Percentiles rank a stretch among this genome's conserved stretches.
Evolutionary conservation across 1,284 basidiomycete genomes (phyloP).

Genomic region (Cryptococcus sp.): DNA sequence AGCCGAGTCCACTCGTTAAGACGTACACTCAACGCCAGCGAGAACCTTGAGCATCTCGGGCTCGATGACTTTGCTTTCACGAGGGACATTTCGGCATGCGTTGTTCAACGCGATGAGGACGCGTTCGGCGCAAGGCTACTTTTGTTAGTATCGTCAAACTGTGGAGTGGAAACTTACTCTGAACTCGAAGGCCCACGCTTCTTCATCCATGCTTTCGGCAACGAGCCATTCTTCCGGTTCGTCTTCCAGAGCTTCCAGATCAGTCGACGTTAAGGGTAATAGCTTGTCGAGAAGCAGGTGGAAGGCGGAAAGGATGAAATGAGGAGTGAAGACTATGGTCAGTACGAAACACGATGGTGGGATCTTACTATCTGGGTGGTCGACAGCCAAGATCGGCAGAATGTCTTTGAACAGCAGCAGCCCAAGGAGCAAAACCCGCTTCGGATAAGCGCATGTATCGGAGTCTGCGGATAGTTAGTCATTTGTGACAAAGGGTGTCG

Average conservation of each 20-base stretch:
- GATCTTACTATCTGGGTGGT: constrained; percentile 47
- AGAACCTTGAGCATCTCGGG: constrained; percentile 68
- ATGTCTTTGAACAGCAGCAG: constrained; percentile 84
- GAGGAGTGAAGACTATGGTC: constrained; percentile 64
- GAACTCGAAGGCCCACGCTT: constrained; percentile 86
- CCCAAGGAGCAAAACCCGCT: constrained; percentile 73
- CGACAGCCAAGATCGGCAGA: constrained; percentile 46
- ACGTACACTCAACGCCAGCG: constrained; percentile 60
- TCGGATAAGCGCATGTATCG: constrained; percentile 44
- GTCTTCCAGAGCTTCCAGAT: constrained; percentile 74
- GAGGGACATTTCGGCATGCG: constrained; percentile 65
- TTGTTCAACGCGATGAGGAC: constrained; percentile 76
- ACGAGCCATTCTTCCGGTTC: constrained; percentile 91
- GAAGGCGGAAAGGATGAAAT: constrained; percentile 77
- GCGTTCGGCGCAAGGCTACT: constrained; percentile 77
- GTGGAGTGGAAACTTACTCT: constrained; percentile 60
- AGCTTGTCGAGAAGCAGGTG: constrained; percentile 75
- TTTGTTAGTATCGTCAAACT: neutral
- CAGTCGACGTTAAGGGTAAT: constrained; percentile 73
- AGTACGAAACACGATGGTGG: neutral
- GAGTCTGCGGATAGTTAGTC: constrained; percentile 30
- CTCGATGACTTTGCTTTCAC: constrained; percentile 58
- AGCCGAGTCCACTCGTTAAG: neutral
- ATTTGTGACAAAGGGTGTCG: constrained; percentile 1
- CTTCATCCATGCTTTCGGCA: constrained; percentile 72